Conservation (phyloP, 768 basidiomycete genomes). For the Cystofilobasidium ferigula region DNA sequence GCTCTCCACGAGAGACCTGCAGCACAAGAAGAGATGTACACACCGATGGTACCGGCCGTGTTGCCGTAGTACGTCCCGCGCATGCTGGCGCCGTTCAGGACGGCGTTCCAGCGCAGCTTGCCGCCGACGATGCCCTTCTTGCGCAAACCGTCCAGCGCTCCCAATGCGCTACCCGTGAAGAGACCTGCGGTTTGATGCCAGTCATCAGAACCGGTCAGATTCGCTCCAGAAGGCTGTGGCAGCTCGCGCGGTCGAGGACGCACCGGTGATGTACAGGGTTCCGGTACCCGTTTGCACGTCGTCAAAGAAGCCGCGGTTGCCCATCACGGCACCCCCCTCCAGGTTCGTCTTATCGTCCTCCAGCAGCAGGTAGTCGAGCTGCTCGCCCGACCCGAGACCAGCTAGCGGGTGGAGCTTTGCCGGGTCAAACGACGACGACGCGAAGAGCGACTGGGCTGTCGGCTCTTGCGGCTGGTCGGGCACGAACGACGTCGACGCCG, state of each 20-base stretch:
- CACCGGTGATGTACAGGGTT: slow-evolving; percentile 94
- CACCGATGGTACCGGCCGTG: slow-evolving; percentile 93
- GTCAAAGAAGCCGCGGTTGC: slow-evolving; percentile 78
- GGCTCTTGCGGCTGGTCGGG: slow-evolving; percentile 37
- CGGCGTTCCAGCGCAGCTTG: slow-evolving; percentile 84
- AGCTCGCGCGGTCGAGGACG: slow-evolving; percentile 50
- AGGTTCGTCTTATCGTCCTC: slow-evolving; percentile 93
- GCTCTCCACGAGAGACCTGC: too few relatives aligned
- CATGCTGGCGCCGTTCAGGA: slow-evolving; percentile 91
- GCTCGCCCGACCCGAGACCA: slow-evolving; percentile 60
- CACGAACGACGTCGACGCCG: slow-evolving; percentile 22
- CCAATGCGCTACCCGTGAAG: slow-evolving; percentile 89
- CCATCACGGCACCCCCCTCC: slow-evolving; percentile 85
- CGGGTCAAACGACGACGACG: slow-evolving; percentile 73
- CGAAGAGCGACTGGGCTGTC: slow-evolving; percentile 54
- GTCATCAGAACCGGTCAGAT: not conserved
- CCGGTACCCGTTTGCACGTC: slow-evolving; percentile 99
- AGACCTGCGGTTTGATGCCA: slow-evolving; percentile 68
- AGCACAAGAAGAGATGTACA: slow-evolving; percentile 37
- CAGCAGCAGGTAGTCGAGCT: slow-evolving; percentile 86
- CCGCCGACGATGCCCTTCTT: slow-evolving; percentile 42
- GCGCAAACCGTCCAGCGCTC: slow-evolving; percentile 81
- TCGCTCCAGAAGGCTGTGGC: slow-evolving; percentile 41
- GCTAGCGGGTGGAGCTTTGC: slow-evolving; percentile 88
- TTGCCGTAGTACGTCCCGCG: slow-evolving; percentile 97